Conservation (phyloP, 805 yeast genomes). For the Wickerhamiella nectarea region DNA sequence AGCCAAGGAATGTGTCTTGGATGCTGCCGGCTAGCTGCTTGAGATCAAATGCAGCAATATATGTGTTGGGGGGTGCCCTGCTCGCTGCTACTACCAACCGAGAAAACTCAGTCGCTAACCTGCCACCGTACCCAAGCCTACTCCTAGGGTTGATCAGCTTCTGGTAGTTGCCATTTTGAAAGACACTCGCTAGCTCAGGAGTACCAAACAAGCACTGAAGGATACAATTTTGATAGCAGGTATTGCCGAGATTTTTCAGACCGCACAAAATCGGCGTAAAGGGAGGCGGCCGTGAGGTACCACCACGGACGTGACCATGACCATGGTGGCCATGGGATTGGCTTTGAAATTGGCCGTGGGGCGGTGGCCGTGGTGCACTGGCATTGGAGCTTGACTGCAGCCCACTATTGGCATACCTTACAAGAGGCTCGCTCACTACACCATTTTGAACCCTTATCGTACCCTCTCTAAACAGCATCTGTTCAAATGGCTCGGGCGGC, state of each 20-base stretch:
- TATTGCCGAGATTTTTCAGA: conserved; percentile 67
- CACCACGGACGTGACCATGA: too few relatives aligned
- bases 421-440: not conserved
- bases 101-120: conserved; percentile 56
- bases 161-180: conserved; percentile 46
- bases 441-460: not conserved
- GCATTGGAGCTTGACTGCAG: too few relatives aligned
- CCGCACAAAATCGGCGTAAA: conserved; percentile 31
- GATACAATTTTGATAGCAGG: conserved; percentile 85
- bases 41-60: conserved; percentile 48
- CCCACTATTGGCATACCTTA: not conserved
- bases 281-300: not conserved
- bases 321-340: too few relatives aligned
- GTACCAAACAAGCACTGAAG: conserved; percentile 78
- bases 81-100: conserved; percentile 42
- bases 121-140: conserved; percentile 68
- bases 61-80: conserved; percentile 17
- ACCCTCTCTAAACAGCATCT: not conserved
- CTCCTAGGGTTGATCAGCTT: conserved; percentile 60
- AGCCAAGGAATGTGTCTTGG: conserved; percentile 48
- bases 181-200: conserved; percentile 46
- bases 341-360: too few relatives aligned
- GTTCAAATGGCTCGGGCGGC: conserved; percentile 8
- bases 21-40: conserved; percentile 55
- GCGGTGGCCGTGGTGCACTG: not conserved